A percentile compares a stretch with the other conserved stretches of the same genome.
phyloP scores from a whole-genome alignment of 495 filamentous ascomycete species.

The Neurospora africana region DNA sequence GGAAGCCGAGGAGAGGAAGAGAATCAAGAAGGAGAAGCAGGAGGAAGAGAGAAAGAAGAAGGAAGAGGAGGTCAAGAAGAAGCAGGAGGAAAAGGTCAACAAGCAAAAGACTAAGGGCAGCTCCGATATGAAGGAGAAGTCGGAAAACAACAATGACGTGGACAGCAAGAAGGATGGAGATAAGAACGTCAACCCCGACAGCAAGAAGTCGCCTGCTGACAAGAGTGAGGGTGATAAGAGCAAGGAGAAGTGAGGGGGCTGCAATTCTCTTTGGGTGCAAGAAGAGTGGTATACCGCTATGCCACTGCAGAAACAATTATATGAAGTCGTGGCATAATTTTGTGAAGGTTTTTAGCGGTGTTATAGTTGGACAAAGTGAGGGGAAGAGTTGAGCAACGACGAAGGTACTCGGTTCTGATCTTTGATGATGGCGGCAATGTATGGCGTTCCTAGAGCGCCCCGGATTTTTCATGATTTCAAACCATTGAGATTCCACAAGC shows the following conservation, averaged over 20 bases:
- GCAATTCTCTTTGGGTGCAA: neutral
- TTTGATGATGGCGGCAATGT: neutral
- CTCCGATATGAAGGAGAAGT: conserved; percentile 7
- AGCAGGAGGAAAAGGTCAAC: conserved; percentile 14
- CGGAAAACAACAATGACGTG: conserved; percentile 3
- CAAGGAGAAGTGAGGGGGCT: neutral
- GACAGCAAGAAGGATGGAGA: conserved; percentile 5
- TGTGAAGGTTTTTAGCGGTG: neutral
- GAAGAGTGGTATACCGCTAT: neutral
- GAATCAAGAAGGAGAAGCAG: conserved; percentile 22
- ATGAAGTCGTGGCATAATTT: neutral
- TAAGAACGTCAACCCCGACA: conserved; percentile 3
- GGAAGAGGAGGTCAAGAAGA: conserved; percentile 19
- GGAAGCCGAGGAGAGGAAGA: conserved; percentile 24
- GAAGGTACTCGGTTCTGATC: neutral
- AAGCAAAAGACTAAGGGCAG: conserved; percentile 12
- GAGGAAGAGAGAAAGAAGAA: conserved; percentile 24
- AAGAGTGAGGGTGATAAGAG: conserved; percentile 6
- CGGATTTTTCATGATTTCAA: neutral
- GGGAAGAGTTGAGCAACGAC: neutral
- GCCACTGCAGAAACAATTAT: neutral
- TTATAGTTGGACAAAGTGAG: neutral
- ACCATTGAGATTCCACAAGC: neutral
- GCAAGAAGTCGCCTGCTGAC: neutral
- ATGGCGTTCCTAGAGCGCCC: neutral